Evolutionary conservation across 352 stramenopile genomes (phyloP), one percentile per base, ranked within the genome.

Genomic region (Globisporangium iwayamae): DNA sequence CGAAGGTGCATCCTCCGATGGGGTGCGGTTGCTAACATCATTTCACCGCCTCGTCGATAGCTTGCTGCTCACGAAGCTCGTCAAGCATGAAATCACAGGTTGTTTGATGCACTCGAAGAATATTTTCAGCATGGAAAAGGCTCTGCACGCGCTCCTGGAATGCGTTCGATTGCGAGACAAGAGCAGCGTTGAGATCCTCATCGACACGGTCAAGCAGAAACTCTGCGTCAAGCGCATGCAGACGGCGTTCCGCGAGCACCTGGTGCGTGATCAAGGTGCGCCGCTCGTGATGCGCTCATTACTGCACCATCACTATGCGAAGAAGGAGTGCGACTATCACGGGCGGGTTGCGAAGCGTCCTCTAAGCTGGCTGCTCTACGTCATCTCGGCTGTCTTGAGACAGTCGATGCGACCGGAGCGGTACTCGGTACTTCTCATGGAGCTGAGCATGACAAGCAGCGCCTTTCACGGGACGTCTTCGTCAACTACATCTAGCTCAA

Each of bases 221-320:
- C 45, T 92, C 3, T 81, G 81, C 10, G 80, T 94, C 20, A 67
- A 79, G 46, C 82, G 83, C 2, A 73, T 96, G 5, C 88, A 96
- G 55, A n/a, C 66, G 10, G 76, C 70, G 2, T 96, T 94, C 53
- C 78, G 87, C 2, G 74, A 74, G 51, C 78, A 89, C n/a, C 46
- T 95, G n/a, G 62, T 71, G 20, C 73, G 74, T 8, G 85, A 92
- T 34, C 56, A 86, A 6, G 84, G 87, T 2, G 83, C 84, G 0
- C 88, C 88, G 1, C 69, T 94, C 3, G 74, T 77, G 10, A 91
- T 96, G 78, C 79, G 88, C 20, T 66, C 83, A 8, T 63, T 96
- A 8, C 74, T 96, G 67, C 86, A 92, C 41, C 76, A 69, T 10
- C 70, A 70, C 9, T 94, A 94, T 25, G 75, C 76, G 5, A 84